Percentiles rank a stretch among this genome's conserved stretches.
Evolutionary conservation across 306 rosid genomes (phyloP).

Genomic region (Quillaja saponaria): DNA sequence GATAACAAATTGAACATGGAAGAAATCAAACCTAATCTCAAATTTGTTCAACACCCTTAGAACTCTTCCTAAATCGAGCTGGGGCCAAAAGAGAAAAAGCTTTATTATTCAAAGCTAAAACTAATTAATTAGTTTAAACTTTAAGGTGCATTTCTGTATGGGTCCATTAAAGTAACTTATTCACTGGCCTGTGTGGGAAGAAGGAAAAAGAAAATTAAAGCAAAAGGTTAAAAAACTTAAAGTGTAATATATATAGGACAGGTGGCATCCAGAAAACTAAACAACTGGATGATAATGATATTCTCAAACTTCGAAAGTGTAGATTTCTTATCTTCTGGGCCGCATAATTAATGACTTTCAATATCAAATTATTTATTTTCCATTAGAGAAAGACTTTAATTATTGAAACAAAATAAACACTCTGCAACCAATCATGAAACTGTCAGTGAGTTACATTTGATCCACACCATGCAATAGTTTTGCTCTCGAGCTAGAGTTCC

Average conservation of each 20-base stretch:
- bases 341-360: constrained; percentile 41
- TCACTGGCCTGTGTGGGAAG: constrained; percentile 34
- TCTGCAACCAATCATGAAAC: constrained; percentile 34
- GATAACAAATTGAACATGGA: no score
- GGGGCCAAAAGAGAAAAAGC: no score
- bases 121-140: no score
- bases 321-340: constrained; percentile 31
- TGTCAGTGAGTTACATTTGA: no score
- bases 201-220: constrained; percentile 29
- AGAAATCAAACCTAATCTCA: no score
- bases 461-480: no score
- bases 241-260: constrained; percentile 36
- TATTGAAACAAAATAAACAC: constrained; percentile 29
- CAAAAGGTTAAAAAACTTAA: constrained; percentile 35
- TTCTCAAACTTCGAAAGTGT: constrained; percentile 46
- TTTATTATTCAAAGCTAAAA: no score
- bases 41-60: no score
- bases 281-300: constrained; percentile 54
- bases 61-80: no score
- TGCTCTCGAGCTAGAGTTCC: no score
- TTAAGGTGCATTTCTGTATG: no score
- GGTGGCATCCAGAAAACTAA: constrained; percentile 47
- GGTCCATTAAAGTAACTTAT: constrained; percentile 25
- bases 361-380: constrained; percentile 27
- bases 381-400: constrained; percentile 32